A percentile compares a stretch with the other conserved stretches of the same genome.
Conservation (phyloP, 2,329 filamentous ascomycete genomes). For the Neofusicoccum sp. region DNA sequence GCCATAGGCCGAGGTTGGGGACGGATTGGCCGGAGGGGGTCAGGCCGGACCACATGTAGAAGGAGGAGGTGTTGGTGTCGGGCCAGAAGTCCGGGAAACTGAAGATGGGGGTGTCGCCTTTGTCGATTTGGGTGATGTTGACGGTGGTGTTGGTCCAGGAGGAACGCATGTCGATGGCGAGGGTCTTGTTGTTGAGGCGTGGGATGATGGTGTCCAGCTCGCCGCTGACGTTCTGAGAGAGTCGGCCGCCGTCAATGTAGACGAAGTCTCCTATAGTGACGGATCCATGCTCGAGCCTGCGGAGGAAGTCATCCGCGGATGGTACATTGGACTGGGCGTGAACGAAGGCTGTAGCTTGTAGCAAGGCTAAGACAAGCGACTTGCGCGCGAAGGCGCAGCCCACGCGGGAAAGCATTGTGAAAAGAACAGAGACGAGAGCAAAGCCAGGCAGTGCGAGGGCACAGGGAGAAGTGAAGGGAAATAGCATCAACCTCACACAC, state of each 20-base stretch:
- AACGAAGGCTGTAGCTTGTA: background rate
- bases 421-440: no score
- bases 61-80: background rate
- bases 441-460: no score
- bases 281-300: background rate
- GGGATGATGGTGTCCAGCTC: background rate
- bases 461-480: no score
- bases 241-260: slow-evolving; percentile 6
- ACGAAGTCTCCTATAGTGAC: background rate
- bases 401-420: no score
- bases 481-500: no score
- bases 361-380: no score
- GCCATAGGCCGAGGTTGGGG: background rate
- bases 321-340: background rate
- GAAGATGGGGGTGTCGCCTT: background rate
- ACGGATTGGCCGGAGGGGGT: background rate
- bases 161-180: slow-evolving; percentile 3
- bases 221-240: background rate
- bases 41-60: slow-evolving; percentile 6
- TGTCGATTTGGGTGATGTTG: background rate
- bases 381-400: no score
- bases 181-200: background rate
- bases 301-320: background rate
- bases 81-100: background rate
- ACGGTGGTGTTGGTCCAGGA: slow-evolving; percentile 12